These are phyloP conservation scores for Lanmaoa pseudosensibilis DNA, from an alignment of 768 basidiomycete genomes.

Conservation along the genomic window DNA sequence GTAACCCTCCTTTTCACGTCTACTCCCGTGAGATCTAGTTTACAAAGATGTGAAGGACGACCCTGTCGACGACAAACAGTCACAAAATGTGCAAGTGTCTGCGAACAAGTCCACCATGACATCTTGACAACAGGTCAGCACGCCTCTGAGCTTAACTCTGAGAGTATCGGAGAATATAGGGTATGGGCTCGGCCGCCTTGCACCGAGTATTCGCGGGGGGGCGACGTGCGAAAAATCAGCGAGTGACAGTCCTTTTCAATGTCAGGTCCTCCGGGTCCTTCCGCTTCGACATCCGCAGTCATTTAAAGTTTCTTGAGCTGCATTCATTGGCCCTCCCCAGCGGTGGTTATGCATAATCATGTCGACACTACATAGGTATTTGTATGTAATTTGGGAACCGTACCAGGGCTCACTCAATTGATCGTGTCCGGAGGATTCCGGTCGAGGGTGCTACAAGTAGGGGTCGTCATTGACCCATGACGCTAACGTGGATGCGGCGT, in stretches of 20 bases:
- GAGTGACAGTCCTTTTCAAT: neutral
- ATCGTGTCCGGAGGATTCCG: neutral
- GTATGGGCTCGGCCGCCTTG: neutral
- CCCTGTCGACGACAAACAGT: neutral
- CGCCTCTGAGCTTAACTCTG: neutral
- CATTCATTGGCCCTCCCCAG: neutral
- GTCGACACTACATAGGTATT: neutral
- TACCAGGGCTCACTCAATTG: neutral
- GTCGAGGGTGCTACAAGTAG: neutral
- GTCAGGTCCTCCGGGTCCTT: neutral
- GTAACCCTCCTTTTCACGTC: neutral
- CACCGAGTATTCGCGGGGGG: neutral
- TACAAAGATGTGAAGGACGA: neutral
- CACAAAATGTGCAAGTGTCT: neutral
- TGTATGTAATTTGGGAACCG: conserved; percentile 4
- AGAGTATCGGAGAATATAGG: conserved; percentile 1
- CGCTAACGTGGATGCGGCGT: neutral
- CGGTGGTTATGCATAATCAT: neutral
- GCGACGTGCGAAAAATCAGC: neutral
- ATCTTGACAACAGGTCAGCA: neutral
- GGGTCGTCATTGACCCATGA: neutral
- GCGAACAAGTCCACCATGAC: neutral
- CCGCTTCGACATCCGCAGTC: conserved; percentile 5
- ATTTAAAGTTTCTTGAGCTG: neutral
- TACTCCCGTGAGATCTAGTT: neutral